Evolutionary conservation across 208 protist genomes (phyloP), one percentile per base, ranked within the genome.

Genomic region (Sergeia podlipaevii): DNA sequence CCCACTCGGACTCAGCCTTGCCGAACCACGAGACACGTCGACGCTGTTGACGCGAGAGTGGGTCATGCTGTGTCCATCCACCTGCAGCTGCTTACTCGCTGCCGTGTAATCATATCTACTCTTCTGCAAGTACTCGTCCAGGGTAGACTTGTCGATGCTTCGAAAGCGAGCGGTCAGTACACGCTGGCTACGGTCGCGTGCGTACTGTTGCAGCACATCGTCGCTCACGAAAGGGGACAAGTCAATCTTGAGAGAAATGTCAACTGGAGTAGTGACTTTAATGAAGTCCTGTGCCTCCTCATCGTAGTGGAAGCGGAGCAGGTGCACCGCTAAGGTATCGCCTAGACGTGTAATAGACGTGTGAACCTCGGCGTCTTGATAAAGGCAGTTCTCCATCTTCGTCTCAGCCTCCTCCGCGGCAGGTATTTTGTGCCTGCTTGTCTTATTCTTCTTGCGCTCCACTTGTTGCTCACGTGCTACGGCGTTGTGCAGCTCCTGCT

Each of bases 271-370:
- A 4, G 70, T 66, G 23, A 80, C 54, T 52, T 95, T 95, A 13
- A 83, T 65, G 43, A 90, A 88, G 46, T 75, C 64, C 29, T 74
- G 62, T 10, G 46, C 46, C 6, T 56, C 49, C 1, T 60, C 26
- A 29, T 89, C 69, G 56, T 71, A 90, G 32, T 90, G 80, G 60
- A 95, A 95, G 41, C 87, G 82, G 28, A 95, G 66, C 15, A 95
- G 56, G 53, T 95, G 83, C 10, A 95, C 36, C 15, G 74, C 87
- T 4, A 95, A 48, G 38, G 74, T 84, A 11, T 73, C 83, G 32
- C 83, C 83, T 5, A 95, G 60, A 4, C 60, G 61, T 8, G 76
- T 78, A 17, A 95, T 74, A 28, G 41, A 70, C 2, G 72, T 84
- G 49, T 54, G 46, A 30, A 91, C 79, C 39, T 72, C 63, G 1